A percentile compares a stretch with the other conserved stretches of the same genome.
Conservation (phyloP, 169 alveolate genomes). For the Eimeria sp. region DNA sequence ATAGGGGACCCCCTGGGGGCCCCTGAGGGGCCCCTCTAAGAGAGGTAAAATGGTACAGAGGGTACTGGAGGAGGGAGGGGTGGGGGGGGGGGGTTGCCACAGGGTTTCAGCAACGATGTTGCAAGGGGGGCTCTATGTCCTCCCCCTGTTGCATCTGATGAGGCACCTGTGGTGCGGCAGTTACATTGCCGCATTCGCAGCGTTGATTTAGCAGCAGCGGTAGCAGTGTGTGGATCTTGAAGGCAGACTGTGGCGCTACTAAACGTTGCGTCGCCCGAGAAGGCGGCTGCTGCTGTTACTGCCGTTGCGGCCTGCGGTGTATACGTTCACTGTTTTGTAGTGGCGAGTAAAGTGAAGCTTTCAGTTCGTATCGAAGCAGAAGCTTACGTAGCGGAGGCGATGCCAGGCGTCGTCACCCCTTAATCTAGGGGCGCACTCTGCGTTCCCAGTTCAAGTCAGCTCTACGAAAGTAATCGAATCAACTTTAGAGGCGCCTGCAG, state of each 20-base stretch:
- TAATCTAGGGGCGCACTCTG: no score
- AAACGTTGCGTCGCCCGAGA: background rate
- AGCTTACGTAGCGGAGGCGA: background rate
- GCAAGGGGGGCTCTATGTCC: background rate
- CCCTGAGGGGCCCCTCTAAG: no score
- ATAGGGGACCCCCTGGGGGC: no score
- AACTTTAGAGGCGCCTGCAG: no score
- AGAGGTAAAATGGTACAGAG: no score
- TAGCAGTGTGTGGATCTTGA: background rate
- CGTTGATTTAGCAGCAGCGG: background rate
- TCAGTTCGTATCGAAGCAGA: background rate
- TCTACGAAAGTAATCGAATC: no score
- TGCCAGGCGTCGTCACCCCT: background rate
- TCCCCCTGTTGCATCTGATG: background rate
- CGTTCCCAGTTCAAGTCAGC: no score
- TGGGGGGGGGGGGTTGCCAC: background rate
- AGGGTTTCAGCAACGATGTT: background rate
- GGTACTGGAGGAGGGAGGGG: background rate
- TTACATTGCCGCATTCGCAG: background rate
- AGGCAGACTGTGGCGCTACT: background rate
- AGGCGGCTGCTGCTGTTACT: background rate
- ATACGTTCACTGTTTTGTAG: background rate
- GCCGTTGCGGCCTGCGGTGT: background rate
- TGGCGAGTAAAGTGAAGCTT: background rate
- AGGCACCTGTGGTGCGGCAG: background rate